phyloP scores from a whole-genome alignment of 306 rosid genomes.

The Castanopsis chinensis region DNA sequence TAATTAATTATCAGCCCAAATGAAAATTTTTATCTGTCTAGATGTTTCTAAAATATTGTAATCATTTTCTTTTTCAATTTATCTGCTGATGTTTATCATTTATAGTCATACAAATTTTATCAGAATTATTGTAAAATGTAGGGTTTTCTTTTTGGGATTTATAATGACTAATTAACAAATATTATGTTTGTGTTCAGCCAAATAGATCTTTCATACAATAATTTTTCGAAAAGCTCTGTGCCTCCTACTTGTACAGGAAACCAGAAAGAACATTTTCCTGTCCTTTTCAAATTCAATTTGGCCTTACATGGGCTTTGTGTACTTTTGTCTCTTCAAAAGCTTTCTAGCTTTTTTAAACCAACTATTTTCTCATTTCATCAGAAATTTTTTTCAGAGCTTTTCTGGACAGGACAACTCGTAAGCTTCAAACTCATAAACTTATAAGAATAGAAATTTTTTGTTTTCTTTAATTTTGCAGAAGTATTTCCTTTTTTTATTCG shows the following conservation, averaged over 20 bases:
- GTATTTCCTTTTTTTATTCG: neutral
- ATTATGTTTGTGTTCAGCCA: neutral
- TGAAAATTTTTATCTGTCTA: no score
- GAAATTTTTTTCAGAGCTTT: conserved; percentile 21
- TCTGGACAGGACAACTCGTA: conserved; percentile 13
- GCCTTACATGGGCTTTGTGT: neutral
- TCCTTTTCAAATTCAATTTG: neutral
- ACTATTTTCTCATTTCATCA: neutral
- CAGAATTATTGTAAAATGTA: no score
- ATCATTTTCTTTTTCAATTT: no score
- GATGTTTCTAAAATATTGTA: no score
- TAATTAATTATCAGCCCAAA: no score
- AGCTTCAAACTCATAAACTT: neutral
- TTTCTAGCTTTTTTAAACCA: neutral
- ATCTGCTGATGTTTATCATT: no score
- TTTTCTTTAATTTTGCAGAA: neutral
- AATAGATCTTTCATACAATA: conserved; percentile 27
- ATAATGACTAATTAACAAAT: neutral
- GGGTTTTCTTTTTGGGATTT: neutral
- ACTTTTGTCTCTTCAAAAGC: neutral
- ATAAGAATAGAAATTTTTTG: neutral
- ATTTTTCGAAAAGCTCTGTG: neutral
- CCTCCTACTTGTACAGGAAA: neutral
- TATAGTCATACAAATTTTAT: no score
- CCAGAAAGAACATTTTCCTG: neutral